Evolutionary conservation across 2,329 filamentous ascomycete genomes (phyloP), one percentile per base, ranked within the genome.

Genomic region (Lecanosticta acicola): DNA sequence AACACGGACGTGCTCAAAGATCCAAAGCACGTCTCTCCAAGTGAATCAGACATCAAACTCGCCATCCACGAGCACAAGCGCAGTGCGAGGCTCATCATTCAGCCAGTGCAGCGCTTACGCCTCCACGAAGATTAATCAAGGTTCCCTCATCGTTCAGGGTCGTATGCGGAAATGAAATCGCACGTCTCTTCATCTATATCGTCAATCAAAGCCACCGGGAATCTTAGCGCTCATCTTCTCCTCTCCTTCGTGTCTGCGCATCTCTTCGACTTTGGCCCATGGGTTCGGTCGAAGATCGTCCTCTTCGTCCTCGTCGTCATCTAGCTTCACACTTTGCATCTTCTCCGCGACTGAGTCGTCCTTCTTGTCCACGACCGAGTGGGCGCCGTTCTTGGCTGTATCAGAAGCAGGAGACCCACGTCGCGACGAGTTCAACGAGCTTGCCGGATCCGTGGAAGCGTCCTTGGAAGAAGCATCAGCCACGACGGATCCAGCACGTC

Each of bases 401-500:
- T n/a, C 39, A 17, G 21, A 11, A 14, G 29, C 39, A 10, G 9
- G 13, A 18, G 10, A 16, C 19, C 14, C 11, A n/a, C 9, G 13
- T 4, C 13, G 20, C 3, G 39, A 26, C 13, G 32, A 26, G 5
- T 45, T 37, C 10, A 21, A 17, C 3, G 39, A 38, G 17, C 7
- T 19, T 20, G 38, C 7, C 17, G 14, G 11, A 17, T 33, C 16
- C 8, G 44, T 14, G 10, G 35, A 39, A 21, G 35, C 41, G 40
- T 41, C 45, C 35, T 39, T 47, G 13, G 56, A 49, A 7, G 61
- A 60, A 3, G 51, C 58, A 40, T 60, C 55, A 44, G 68, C 59
- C 18, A 68, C 54, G 16, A 61, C 59, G 18, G 59, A 59, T 33
- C 51, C 29, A 10, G n/a, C 45, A 24, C 72, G 69, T 49, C 82